Evolutionary conservation across 2,329 filamentous ascomycete genomes (phyloP).

Genomic region (Graphiopsis chlorocephala): DNA sequence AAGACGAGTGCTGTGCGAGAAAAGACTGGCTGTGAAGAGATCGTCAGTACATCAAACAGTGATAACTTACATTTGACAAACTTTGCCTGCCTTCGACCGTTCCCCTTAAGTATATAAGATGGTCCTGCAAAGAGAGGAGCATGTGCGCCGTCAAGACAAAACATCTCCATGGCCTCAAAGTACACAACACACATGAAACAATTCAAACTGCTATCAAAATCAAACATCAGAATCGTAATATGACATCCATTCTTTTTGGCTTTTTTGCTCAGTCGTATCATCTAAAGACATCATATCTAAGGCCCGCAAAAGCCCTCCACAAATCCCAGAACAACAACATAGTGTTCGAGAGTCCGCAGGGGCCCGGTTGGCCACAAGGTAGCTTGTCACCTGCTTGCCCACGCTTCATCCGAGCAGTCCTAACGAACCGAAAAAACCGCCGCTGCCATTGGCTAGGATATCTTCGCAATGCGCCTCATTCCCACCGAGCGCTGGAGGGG

Average conservation of each 20-base stretch:
- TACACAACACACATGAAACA: no score
- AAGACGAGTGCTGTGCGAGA: not conserved
- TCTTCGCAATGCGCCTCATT: constrained; percentile 7
- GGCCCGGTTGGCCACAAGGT: not conserved
- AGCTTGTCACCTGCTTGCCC: not conserved
- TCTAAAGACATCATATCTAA: not conserved
- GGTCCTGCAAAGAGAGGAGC: not conserved
- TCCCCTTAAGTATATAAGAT: not conserved
- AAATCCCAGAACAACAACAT: no score
- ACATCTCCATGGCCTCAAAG: not conserved
- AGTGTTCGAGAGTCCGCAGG: not conserved
- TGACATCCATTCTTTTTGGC: not conserved
- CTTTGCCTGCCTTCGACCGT: not conserved
- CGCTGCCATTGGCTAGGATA: constrained; percentile 11
- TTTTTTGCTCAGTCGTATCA: not conserved
- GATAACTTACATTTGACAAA: not conserved
- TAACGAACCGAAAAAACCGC: not conserved
- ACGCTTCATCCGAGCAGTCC: not conserved
- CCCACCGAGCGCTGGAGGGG: not conserved
- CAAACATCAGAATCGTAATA: not conserved
- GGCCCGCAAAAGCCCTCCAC: not conserved
- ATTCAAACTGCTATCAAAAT: no score
- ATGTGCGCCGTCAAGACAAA: not conserved
- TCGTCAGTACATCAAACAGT: not conserved
- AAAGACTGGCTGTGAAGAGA: not conserved